phyloP scores from a whole-genome alignment of 208 protist species.

The Eutreptiella sp. region DNA sequence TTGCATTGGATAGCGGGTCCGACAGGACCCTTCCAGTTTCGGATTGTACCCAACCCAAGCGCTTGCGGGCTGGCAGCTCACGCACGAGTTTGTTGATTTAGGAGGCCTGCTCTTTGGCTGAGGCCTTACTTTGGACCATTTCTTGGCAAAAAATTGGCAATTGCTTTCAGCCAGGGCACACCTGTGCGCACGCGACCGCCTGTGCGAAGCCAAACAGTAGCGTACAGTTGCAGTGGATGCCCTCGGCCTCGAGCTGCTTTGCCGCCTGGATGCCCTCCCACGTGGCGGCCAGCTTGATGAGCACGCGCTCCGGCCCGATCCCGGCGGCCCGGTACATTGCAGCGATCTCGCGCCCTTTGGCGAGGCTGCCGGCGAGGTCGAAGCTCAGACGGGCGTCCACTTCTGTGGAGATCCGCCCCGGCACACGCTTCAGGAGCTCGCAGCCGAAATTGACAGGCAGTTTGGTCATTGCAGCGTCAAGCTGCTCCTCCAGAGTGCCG shows the following conservation, averaged over 20 bases:
- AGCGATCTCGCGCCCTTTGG: constrained; percentile 55
- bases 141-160: too few relatives aligned
- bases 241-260: constrained; percentile 58
- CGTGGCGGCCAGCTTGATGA: constrained; percentile 74
- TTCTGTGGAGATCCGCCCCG: constrained; percentile 69
- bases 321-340: constrained; percentile 59
- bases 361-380: constrained; percentile 53
- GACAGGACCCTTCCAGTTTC: too few relatives aligned
- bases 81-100: too few relatives aligned
- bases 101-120: too few relatives aligned
- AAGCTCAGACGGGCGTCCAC: constrained; percentile 71
- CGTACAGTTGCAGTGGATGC: constrained; percentile 76
- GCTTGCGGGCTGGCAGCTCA: too few relatives aligned
- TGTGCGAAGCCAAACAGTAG: constrained; percentile 58
- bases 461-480: constrained; percentile 33
- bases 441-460: constrained; percentile 65
- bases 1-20: too few relatives aligned
- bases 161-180: too few relatives aligned
- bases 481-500: constrained; percentile 5
- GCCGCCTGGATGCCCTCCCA: constrained; percentile 72
- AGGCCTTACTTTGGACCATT: too few relatives aligned
- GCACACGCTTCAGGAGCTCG: constrained; percentile 72
- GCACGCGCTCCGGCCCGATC: constrained; percentile 50
- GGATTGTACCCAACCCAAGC: too few relatives aligned
- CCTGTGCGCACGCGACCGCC: constrained; percentile 49